A percentile compares a stretch with the other conserved stretches of the same genome.
Conservation (phyloP, 2,329 filamentous ascomycete species). For the Phialemoniopsis sp. region DNA sequence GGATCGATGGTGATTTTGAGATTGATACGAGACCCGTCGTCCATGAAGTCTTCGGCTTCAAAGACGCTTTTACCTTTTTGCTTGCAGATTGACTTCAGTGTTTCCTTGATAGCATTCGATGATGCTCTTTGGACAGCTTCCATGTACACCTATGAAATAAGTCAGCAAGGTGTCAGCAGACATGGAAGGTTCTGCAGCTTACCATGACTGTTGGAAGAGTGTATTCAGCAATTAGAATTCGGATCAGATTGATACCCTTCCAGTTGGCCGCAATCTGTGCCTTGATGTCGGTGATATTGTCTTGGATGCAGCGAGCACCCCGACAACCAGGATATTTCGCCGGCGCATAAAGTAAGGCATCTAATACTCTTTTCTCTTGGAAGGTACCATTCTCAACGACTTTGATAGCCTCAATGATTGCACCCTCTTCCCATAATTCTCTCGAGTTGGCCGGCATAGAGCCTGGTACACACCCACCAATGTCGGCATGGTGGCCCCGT, state of each 20-base stretch:
- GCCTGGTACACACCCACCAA: constrained; percentile 64
- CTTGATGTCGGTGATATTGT: constrained; percentile 73
- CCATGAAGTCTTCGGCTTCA: constrained; percentile 30
- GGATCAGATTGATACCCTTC: constrained; percentile 72
- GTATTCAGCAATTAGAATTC: constrained; percentile 67
- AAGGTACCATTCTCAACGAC: constrained; percentile 67
- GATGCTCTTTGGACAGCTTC: constrained; percentile 72
- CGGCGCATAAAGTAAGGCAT: constrained; percentile 58
- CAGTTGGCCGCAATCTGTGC: constrained; percentile 73
- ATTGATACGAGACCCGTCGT: constrained; percentile 28
- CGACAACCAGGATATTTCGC: constrained; percentile 64
- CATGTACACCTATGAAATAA: constrained; percentile 71
- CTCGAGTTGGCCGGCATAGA: constrained; percentile 70
- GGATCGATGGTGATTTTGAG: constrained; percentile 24
- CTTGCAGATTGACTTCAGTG: constrained; percentile 64
- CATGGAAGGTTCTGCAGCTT: too few species aligned
- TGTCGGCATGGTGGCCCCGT: constrained; percentile 68
- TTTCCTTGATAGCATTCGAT: constrained; percentile 64
- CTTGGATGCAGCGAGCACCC: constrained; percentile 66
- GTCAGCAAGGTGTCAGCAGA: too few species aligned
- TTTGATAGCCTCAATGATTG: constrained; percentile 54
- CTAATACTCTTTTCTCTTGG: constrained; percentile 65
- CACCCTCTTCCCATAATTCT: constrained; percentile 54
- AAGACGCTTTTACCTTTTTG: constrained; percentile 29
- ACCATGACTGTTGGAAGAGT: constrained; percentile 66